Conservation (phyloP, 1,139 yeast species). For the Chernovozyma sophiae-reginae region DNA sequence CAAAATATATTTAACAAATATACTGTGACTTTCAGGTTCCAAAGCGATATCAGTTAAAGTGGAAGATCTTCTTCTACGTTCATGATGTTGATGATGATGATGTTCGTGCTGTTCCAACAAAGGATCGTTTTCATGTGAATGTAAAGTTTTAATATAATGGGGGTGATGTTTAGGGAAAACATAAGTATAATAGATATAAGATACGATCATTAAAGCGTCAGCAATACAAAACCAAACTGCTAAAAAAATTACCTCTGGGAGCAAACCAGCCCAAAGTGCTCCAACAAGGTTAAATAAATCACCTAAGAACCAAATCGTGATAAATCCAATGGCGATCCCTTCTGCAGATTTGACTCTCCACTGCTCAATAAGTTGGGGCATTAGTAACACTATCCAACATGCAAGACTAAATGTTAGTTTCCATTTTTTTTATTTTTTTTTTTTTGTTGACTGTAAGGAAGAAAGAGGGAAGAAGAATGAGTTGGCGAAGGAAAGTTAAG, state of each 20-base stretch:
- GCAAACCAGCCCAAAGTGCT: slow-evolving; percentile 63
- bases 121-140: slow-evolving; percentile 12
- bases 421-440: not conserved
- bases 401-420: slow-evolving; percentile 41
- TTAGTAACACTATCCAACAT: slow-evolving; percentile 75
- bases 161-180: slow-evolving; percentile 37
- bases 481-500: too few relatives aligned
- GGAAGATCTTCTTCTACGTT: slow-evolving; percentile 38
- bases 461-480: too few relatives aligned
- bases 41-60: slow-evolving; percentile 42
- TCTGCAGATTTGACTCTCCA: slow-evolving; percentile 77
- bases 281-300: slow-evolving; percentile 68
- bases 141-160: slow-evolving; percentile 8
- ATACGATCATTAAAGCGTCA: slow-evolving; percentile 56
- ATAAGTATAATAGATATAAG: slow-evolving; percentile 55
- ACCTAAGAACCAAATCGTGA: slow-evolving; percentile 70
- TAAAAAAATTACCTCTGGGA: slow-evolving; percentile 65
- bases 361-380: slow-evolving; percentile 80
- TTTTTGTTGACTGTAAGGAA: too few relatives aligned
- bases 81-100: not conserved
- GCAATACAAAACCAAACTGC: slow-evolving; percentile 77
- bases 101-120: slow-evolving; percentile 10
- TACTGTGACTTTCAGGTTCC: slow-evolving; percentile 40
- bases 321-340: slow-evolving; percentile 70
- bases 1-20: slow-evolving; percentile 49